Evolutionary conservation across 2,329 filamentous ascomycete species (phyloP).

Genomic region (Penicillium glabrum): DNA sequence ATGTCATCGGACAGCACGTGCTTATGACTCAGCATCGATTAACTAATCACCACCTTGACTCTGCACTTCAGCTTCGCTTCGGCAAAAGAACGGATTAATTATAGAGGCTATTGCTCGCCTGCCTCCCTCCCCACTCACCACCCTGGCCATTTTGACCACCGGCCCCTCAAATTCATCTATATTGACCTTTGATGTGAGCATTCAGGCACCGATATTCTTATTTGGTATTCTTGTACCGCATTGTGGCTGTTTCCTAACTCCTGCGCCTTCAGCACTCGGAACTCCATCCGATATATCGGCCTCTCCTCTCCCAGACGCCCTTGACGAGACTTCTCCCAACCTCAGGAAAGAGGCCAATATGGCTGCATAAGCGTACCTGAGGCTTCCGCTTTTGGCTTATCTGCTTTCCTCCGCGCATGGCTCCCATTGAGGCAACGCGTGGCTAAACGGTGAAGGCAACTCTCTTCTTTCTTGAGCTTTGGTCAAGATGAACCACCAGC

Average conservation of each 20-base stretch:
- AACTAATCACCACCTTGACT: conserved; percentile 9
- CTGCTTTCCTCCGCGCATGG: conserved; percentile 36
- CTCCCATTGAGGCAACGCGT: conserved; percentile 42
- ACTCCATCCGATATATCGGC: conserved; percentile 4
- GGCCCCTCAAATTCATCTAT: not conserved
- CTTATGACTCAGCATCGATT: conserved; percentile 17
- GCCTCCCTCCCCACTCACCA: conserved; percentile 1
- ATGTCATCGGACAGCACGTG: conserved; percentile 24
- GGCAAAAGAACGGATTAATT: conserved; percentile 8
- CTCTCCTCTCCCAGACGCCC: not conserved
- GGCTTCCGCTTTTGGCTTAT: conserved; percentile 17
- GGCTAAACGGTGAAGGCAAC: conserved; percentile 38
- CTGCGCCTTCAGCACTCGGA: conserved; percentile 2
- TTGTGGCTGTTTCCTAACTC: conserved; percentile 1
- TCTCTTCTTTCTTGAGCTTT: conserved; percentile 23
- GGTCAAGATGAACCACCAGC: conserved; percentile 48
- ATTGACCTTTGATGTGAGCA: not conserved
- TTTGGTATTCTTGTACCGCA: not conserved
- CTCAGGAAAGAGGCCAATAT: conserved; percentile 29
- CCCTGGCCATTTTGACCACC: not conserved
- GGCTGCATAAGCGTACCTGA: conserved; percentile 34
- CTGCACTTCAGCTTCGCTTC: conserved; percentile 21
- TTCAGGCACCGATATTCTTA: not conserved
- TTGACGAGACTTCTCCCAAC: conserved; percentile 3
- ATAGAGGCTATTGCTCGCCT: conserved; percentile 8